These are phyloP conservation scores for Fusarium nurragi DNA, from an alignment of 2,329 filamentous ascomycete species.

Conservation along the genomic window DNA sequence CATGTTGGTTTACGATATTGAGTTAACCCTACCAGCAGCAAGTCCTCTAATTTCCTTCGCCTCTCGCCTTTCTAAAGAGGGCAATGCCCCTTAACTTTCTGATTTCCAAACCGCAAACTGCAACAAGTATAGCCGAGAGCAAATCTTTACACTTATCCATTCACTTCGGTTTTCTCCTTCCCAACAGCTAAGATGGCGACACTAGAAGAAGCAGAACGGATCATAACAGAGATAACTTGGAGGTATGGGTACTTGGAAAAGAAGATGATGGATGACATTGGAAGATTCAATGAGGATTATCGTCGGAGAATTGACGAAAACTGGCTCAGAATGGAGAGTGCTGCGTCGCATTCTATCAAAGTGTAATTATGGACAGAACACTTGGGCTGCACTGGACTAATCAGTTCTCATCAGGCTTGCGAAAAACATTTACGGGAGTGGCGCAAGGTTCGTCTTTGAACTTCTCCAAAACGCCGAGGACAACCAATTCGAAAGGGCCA, in stretches of 20 bases:
- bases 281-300: conserved; percentile 16
- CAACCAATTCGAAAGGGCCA: conserved; percentile 10
- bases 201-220: no score
- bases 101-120: no score
- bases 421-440: conserved; percentile 33
- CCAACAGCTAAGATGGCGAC: no score
- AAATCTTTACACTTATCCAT: no score
- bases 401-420: conserved; percentile 1
- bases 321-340: conserved; percentile 26
- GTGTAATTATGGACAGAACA: not conserved
- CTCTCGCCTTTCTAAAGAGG: no score
- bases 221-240: conserved; percentile 16
- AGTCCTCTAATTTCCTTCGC: no score
- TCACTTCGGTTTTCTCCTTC: no score
- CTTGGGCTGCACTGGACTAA: rapidly evolving
- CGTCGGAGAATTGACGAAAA: conserved; percentile 31
- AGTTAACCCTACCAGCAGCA: no score
- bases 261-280: conserved; percentile 35
- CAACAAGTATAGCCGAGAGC: no score
- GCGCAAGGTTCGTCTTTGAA: conserved; percentile 33
- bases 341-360: conserved; percentile 26
- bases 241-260: conserved; percentile 19
- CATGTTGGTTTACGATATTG: no score
- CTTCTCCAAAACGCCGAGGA: conserved; percentile 38
- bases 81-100: no score